These are phyloP conservation scores for Eucalyptus grandis DNA, from an alignment of 345 rosid species.

Conservation along the genomic window DNA sequence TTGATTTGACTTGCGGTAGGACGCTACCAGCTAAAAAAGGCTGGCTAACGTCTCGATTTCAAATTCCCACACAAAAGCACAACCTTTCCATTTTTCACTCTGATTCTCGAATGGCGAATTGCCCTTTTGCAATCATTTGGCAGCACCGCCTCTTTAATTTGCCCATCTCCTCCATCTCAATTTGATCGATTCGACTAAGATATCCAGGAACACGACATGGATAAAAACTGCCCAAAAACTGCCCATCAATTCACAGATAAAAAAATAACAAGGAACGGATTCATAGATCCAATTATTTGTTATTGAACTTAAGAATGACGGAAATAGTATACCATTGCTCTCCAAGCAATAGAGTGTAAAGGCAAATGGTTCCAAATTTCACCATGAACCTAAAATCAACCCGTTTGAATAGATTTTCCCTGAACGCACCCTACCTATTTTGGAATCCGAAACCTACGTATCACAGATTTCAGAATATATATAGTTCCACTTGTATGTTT, in stretches of 20 bases:
- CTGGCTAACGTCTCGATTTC: not conserved
- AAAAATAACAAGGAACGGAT: not conserved
- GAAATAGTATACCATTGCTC: not conserved
- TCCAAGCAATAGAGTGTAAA: not conserved
- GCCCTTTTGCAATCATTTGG: not conserved
- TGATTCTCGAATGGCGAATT: not conserved
- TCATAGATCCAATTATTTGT: not conserved
- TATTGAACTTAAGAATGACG: not conserved
- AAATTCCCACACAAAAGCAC: not conserved
- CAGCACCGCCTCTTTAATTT: not conserved
- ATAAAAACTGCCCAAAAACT: too few relatives aligned
- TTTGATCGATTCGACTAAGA: not conserved
- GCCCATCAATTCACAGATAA: not conserved
- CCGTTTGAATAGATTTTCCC: too few relatives aligned
- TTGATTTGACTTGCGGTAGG: not conserved
- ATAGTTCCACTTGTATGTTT: too few relatives aligned
- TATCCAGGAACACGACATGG: not conserved
- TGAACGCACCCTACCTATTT: rapidly evolving
- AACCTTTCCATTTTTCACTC: not conserved
- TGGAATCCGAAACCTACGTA: rapidly evolving
- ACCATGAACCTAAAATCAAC: too few relatives aligned
- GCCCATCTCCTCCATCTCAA: not conserved
- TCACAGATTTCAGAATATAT: rapidly evolving
- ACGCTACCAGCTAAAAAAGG: not conserved
- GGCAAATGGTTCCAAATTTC: too few relatives aligned